phyloP scores from a whole-genome alignment of 2,329 filamentous ascomycete species.

The Paramyrothecium sp. region DNA sequence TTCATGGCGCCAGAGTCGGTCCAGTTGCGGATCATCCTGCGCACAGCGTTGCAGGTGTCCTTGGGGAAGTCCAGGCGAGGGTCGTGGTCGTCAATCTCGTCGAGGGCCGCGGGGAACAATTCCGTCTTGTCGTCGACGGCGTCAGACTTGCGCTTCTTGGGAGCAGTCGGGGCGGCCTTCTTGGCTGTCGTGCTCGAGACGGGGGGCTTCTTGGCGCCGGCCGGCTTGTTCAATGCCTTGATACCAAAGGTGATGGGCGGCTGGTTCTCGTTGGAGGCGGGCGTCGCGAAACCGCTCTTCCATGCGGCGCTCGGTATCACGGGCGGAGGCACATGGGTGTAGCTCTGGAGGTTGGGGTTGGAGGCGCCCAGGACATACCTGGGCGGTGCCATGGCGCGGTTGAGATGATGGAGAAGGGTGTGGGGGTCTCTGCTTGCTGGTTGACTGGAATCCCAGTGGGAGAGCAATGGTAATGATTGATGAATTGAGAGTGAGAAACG shows the following conservation, averaged over 20 bases:
- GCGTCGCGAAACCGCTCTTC: not conserved
- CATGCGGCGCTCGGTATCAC: not conserved
- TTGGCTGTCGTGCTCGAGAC: not conserved
- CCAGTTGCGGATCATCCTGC: conserved; percentile 20
- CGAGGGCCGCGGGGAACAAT: conserved; percentile 15
- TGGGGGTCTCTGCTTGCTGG: too few species aligned
- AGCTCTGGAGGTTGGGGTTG: not conserved
- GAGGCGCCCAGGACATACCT: not conserved
- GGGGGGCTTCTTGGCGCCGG: not conserved
- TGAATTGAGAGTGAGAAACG: too few species aligned
- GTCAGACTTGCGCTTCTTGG: conserved; percentile 21
- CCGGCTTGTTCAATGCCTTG: not conserved
- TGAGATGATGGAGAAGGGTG: too few species aligned
- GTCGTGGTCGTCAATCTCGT: conserved; percentile 16
- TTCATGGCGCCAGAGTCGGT: conserved; percentile 40
- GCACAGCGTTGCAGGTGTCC: conserved; percentile 21
- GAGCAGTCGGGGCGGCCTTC: not conserved
- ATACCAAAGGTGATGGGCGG: too few species aligned
- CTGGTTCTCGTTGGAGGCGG: not conserved
- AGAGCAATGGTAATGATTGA: too few species aligned
- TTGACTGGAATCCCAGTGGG: too few species aligned
- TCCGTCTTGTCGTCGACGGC: conserved; percentile 9
- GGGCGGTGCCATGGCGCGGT: too few species aligned
- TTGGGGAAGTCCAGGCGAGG: conserved; percentile 7
- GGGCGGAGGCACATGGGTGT: not conserved